Conservation (phyloP, 2,329 filamentous ascomycete species). For the Clarireedia sp. region DNA sequence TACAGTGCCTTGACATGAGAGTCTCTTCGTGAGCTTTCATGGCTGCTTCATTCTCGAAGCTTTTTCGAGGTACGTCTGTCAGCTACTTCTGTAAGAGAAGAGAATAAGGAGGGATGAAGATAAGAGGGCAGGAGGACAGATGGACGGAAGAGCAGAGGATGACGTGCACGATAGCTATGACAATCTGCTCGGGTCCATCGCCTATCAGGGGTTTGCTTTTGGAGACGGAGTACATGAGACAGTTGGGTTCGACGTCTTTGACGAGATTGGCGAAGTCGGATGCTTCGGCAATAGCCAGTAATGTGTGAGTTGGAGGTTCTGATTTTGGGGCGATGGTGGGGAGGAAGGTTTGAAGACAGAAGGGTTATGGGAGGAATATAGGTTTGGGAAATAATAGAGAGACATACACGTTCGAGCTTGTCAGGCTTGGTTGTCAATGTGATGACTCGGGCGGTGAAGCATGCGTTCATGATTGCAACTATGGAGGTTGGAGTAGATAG, state of each 20-base stretch:
- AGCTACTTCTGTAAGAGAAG: background rate
- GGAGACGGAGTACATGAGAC: background rate
- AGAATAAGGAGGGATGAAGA: no score
- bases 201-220: background rate
- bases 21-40: slow-evolving; percentile 1
- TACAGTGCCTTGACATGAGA: no score
- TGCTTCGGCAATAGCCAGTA: background rate
- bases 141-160: background rate
- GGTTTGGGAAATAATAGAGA: background rate
- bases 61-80: background rate
- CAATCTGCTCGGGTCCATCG: slow-evolving; percentile 1
- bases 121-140: background rate
- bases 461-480: background rate
- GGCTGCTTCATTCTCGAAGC: slow-evolving; percentile 1
- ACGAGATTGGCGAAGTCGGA: background rate
- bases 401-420: background rate
- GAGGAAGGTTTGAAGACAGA: background rate
- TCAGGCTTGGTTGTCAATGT: slow-evolving; percentile 3
- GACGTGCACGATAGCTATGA: background rate
- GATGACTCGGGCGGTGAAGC: background rate
- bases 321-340: background rate
- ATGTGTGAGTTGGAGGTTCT: background rate
- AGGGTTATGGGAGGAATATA: no score
- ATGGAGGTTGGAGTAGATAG: no score
- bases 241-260: background rate